phyloP scores from a whole-genome alignment of 208 protist genomes.

The Trypanosoma platydactyli region DNA sequence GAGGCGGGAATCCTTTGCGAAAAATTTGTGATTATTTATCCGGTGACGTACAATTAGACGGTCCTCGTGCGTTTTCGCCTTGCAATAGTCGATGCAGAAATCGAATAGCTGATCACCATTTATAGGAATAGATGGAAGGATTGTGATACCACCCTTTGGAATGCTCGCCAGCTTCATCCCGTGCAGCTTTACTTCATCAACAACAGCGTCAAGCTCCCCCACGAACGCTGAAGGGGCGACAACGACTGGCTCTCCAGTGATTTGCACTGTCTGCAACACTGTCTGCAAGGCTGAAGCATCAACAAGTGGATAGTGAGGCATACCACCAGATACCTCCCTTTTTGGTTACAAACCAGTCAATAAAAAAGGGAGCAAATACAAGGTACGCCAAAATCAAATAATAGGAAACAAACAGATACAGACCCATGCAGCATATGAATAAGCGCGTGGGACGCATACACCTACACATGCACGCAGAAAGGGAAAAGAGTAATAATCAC shows the following conservation, averaged over 20 bases:
- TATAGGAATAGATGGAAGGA: constrained; percentile 70
- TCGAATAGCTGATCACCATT: constrained; percentile 50
- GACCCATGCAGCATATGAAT: no score
- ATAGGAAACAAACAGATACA: no score
- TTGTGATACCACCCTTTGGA: constrained; percentile 63
- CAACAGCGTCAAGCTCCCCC: constrained; percentile 68
- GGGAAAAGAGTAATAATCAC: no score
- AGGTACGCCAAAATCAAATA: no score
- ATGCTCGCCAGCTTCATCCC: constrained; percentile 70
- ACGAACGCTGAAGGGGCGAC: constrained; percentile 49
- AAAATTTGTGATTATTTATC: constrained; percentile 21
- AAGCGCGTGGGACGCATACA: no score
- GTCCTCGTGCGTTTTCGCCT: constrained; percentile 35
- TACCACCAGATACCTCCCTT: background rate
- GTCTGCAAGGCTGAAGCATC: constrained; percentile 16
- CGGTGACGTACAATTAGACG: constrained; percentile 37
- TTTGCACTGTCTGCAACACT: constrained; percentile 46
- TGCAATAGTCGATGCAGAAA: constrained; percentile 61
- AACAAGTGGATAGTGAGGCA: constrained; percentile 16
- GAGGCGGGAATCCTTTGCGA: constrained; percentile 13
- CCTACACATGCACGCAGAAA: no score
- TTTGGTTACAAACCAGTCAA: background rate
- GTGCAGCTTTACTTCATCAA: constrained; percentile 49
- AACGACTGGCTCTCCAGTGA: constrained; percentile 63
- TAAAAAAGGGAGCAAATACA: background rate